A percentile compares a stretch with the other conserved stretches of the same genome.
Evolutionary conservation across 2,329 filamentous ascomycete species (phyloP).

Genomic region (Calonectria hongkongensis): DNA sequence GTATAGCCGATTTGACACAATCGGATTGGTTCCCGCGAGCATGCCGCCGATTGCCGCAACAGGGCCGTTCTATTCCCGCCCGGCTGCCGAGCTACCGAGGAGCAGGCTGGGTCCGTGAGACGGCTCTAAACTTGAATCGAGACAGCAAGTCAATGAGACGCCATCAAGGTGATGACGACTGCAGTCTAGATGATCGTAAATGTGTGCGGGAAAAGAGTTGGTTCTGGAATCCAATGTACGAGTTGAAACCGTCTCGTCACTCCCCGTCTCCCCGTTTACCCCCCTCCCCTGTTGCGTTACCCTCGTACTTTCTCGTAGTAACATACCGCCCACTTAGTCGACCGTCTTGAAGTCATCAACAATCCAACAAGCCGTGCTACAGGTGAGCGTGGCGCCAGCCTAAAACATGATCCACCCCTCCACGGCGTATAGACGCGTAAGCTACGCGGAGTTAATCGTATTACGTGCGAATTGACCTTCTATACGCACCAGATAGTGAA

Average conservation of each 20-base stretch:
- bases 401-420: not conserved
- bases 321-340: not conserved
- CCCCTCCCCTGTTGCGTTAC: not conserved
- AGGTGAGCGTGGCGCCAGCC: not conserved
- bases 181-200: too few species aligned
- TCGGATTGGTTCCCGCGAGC: not conserved
- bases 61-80: constrained; percentile 6
- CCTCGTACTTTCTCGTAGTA: too few species aligned
- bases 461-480: not conserved
- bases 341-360: not conserved
- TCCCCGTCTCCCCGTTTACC: not conserved
- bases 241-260: not conserved
- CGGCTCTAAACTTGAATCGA: not conserved
- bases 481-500: not conserved
- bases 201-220: too few species aligned
- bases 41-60: not conserved
- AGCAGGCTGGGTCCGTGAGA: not conserved
- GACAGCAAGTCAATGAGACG: not conserved
- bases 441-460: constrained; percentile 23
- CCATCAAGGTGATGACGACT: not conserved
- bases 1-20: not conserved
- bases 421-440: constrained; percentile 6
- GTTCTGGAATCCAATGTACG: too few species aligned
- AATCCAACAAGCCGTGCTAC: not conserved
- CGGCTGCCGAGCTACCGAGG: constrained; percentile 17